Conservation (phyloP, 2,329 filamentous ascomycete species). For the Ilyonectria mors-panacis region DNA sequence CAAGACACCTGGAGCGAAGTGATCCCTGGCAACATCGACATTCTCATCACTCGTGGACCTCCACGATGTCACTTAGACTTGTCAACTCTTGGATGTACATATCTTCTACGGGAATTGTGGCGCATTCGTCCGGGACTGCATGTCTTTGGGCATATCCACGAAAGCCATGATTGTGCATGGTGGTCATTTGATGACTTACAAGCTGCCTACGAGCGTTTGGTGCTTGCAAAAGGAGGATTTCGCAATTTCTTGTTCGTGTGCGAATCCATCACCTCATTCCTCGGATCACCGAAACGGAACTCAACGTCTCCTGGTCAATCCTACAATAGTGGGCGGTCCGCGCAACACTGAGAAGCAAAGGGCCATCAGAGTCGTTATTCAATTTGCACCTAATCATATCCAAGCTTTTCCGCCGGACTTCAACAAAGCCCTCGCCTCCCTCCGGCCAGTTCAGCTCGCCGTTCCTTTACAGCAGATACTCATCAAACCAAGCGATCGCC, state of each 20-base stretch:
- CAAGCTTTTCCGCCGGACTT: no score
- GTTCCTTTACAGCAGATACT: slow-evolving; percentile 51
- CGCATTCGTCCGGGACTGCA: slow-evolving; percentile 70
- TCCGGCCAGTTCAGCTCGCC: no score
- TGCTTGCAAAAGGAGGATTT: slow-evolving; percentile 6
- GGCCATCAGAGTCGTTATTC: slow-evolving; percentile 15
- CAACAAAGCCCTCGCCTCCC: no score
- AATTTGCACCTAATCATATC: background rate
- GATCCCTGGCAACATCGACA: slow-evolving; percentile 49
- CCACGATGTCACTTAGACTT: slow-evolving; percentile 54
- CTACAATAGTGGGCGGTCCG: slow-evolving; percentile 27
- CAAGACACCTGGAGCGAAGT: slow-evolving; percentile 48
- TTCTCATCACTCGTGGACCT: slow-evolving; percentile 58
- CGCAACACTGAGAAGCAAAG: slow-evolving; percentile 23
- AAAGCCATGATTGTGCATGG: slow-evolving; percentile 58
- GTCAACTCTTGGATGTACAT: slow-evolving; percentile 49
- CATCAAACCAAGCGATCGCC: slow-evolving; percentile 82
- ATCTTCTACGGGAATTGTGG: slow-evolving; percentile 63
- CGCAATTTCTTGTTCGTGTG: slow-evolving; percentile 20
- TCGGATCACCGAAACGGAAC: slow-evolving; percentile 10
- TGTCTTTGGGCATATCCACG: slow-evolving; percentile 79
- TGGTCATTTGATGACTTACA: slow-evolving; percentile 50
- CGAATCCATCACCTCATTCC: slow-evolving; percentile 15
- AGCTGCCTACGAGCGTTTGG: slow-evolving; percentile 37
- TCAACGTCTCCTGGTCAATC: slow-evolving; percentile 26